A percentile compares a stretch with the other conserved stretches of the same genome.
phyloP scores from a whole-genome alignment of 441 rosid genomes.

The Corymbia citriodora region DNA sequence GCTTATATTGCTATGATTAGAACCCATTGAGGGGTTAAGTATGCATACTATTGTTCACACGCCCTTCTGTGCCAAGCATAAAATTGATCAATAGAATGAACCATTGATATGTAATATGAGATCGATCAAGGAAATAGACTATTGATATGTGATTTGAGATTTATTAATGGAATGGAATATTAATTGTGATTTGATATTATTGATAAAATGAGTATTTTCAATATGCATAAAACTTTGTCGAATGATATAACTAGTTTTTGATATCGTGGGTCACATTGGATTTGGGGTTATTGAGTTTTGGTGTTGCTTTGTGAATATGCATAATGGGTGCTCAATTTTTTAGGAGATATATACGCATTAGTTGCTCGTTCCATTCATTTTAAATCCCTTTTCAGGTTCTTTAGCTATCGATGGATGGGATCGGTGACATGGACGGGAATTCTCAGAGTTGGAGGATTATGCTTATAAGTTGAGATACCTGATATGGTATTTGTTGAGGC shows the following conservation, averaged over 20 bases:
- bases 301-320: no score
- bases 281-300: not conserved
- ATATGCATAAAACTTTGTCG: not conserved
- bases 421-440: no score
- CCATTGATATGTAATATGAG: no score
- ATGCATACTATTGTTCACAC: not conserved
- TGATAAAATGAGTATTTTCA: not conserved
- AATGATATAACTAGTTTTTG: not conserved
- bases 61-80: not conserved
- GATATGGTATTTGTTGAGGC: no score
- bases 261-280: not conserved
- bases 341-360: no score
- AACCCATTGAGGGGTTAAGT: not conserved
- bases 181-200: not conserved
- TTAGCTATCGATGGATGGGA: no score
- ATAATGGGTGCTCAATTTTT: fast-evolving
- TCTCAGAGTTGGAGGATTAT: no score
- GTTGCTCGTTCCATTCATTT: not conserved
- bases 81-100: not conserved
- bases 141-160: no score
- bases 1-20: fast-evolving
- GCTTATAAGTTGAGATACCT: no score
- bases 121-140: no score
- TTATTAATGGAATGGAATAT: fast-evolving
- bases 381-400: not conserved